Evolutionary conservation across 2,329 filamentous ascomycete species (phyloP), one percentile per base, ranked within the genome.

Genomic region (Exophiala calicioides): DNA sequence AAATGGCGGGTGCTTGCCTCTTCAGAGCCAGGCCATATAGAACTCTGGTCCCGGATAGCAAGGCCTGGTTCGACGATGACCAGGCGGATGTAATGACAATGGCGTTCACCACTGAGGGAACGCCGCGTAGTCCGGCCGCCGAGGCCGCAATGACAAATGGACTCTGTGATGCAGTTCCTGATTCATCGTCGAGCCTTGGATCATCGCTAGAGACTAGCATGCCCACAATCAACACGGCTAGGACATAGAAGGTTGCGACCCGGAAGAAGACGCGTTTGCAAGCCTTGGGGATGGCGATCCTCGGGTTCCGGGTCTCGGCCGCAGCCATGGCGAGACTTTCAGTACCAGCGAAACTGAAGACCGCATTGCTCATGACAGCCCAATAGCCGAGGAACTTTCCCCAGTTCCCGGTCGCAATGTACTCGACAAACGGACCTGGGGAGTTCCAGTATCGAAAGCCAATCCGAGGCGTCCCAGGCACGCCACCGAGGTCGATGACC

Each of bases 381-480:
- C 68, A 83, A 53, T 79, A 80, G 12, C 78, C 80, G 3, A 87
- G 71, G 59, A 88, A 88, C 10, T 73, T 71, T 10, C 84, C 84
- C 69, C 73, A 79, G 3, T 60, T 56, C 1, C 80, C 81, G 0
- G 68, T 69, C 2, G 73, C 73, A n/a, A 86, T 76, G 59, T 84
- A 80, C 57, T 84, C 78, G 24, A 83, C 80, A 57, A 86, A 84
- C 0, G 83, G 80, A 1, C 82, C 84, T 0, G 85, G 85, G 23
- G 81, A 65, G 16, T 67, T 77, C 86, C 85, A 90, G 65, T 86
- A 87, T 29, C 73, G 66, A 63, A 88, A 88, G 2, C 85, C 85
- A 40, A 82, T 73, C 3, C 77, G 70, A 15, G 77, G 72, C 0
- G 75, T 75, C 3, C 79, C 78, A 0, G 81, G 76, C 2, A 80